phyloP scores from a whole-genome alignment of 345 rosid genomes.

The Erucastrum elatum region DNA sequence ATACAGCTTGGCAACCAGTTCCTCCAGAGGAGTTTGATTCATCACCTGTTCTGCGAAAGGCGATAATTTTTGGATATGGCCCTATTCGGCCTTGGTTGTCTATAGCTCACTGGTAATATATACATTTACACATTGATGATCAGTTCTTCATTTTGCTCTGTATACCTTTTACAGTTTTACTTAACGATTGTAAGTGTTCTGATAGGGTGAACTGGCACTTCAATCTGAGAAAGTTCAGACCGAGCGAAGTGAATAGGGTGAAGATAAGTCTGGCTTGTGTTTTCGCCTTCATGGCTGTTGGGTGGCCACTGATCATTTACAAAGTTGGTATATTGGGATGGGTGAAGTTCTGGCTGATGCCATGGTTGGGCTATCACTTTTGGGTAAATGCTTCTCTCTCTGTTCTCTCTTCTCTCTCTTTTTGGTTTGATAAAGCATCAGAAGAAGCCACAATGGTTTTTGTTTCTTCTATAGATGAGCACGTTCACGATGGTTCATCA shows the following conservation, averaged over 20 bases:
- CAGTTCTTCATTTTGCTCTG: too few relatives aligned
- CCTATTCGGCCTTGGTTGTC: conserved; percentile 96
- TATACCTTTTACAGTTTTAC: background rate
- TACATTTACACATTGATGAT: too few relatives aligned
- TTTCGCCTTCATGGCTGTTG: conserved; percentile 86
- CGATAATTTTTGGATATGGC: conserved; percentile 78
- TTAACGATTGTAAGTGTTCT: conserved; percentile 22
- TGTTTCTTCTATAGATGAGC: conserved; percentile 67
- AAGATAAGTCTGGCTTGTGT: conserved; percentile 94
- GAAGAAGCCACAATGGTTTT: conserved; percentile 13
- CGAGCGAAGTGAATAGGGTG: conserved; percentile 77
- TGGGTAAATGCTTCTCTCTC: conserved; percentile 58
- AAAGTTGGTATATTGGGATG: conserved; percentile 81
- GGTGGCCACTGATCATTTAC: conserved; percentile 87
- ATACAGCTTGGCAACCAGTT: conserved; percentile 97
- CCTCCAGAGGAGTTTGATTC: conserved; percentile 66
- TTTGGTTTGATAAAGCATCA: background rate
- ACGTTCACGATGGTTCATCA: conserved; percentile 98
- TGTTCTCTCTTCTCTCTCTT: background rate
- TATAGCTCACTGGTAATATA: conserved; percentile 77
- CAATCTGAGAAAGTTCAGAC: conserved; percentile 77
- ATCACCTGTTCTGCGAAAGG: conserved; percentile 62
- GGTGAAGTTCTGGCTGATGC: conserved; percentile 94
- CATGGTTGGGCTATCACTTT: conserved; percentile 94
- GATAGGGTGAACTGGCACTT: conserved; percentile 85